Base-by-base conservation (phyloP, 805 yeast genomes). In the Millerago galiae region DNA sequence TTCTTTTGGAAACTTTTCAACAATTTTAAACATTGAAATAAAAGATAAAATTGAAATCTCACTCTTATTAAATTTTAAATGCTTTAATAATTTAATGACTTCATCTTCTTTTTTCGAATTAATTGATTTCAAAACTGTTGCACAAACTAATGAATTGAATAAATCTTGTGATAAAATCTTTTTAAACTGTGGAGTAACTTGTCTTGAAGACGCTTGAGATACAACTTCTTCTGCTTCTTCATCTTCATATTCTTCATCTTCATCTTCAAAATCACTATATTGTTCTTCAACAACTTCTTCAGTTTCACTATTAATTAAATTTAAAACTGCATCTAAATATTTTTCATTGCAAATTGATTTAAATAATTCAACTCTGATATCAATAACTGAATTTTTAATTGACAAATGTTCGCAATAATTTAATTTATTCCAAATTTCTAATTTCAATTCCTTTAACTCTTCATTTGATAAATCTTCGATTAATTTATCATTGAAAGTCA, bases 321-420 rank as follows among this genome's bases (percentile, higher is more conserved):
- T 38, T 33, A 56, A 40, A 8, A 49, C 53, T 4, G 41, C 7
- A 34, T 53, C 54, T 26, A 56, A 46, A 17, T 55, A 53, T 41
- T 55, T 55, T 32, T 54, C 59, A 39, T 58, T 56, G 28, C 60
- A 47, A 28, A 60, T 40, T 2, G 63, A 52, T 38, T 53, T 55
- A 47, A 61, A 58, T 30, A 60, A 32, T 42, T 54, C 52, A 28
- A 53, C 49, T 46, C 60, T 53, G 7, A 60, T 51, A 34, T 55
- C 54, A 37, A 55, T 36, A 17, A 60, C 51, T 11, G 61, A 55
- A 43, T 50, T 49, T 10, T 50, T 51, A 28, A 58, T 57, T 4
- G 58, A 48, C 25, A 59, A 37, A 24, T 46, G 44, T 35, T 59
- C 61, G 30, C 58, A 51, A 34, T 51, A 43, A 10, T 28, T 44